Percentiles rank a stretch among this genome's conserved stretches.
phyloP scores from a whole-genome alignment of 495 filamentous ascomycete species.

The Chaetomium fimeti region DNA sequence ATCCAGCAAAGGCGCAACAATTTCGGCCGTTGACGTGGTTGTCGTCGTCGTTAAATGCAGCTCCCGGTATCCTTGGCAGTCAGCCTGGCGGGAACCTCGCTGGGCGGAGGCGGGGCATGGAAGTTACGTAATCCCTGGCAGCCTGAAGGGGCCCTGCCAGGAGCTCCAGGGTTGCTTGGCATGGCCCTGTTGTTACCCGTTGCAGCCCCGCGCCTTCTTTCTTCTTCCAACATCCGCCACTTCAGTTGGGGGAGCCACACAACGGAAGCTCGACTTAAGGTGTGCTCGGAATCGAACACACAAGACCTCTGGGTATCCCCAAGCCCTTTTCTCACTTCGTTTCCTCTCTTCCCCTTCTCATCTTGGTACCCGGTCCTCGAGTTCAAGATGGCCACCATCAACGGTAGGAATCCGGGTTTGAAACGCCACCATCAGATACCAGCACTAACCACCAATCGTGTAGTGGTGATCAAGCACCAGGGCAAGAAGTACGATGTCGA shows the following conservation, averaged over 20 bases:
- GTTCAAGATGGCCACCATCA: constrained; percentile 32
- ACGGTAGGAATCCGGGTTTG: constrained; percentile 24
- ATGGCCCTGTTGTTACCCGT: constrained; percentile 4
- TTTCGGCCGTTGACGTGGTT: constrained; percentile 8
- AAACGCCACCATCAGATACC: neutral
- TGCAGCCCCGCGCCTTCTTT: constrained; percentile 29
- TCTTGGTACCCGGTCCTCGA: neutral
- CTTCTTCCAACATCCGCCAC: constrained; percentile 26
- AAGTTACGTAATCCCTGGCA: constrained; percentile 24
- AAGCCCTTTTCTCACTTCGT: neutral
- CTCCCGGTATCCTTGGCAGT: neutral
- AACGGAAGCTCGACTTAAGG: constrained; percentile 20
- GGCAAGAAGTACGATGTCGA: constrained; percentile 94
- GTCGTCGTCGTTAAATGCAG: neutral
- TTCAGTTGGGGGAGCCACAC: constrained; percentile 9
- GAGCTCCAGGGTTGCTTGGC: constrained; percentile 8
- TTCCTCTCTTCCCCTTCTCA: neutral
- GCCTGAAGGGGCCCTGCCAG: neutral
- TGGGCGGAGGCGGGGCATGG: constrained; percentile 11
- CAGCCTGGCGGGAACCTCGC: neutral
- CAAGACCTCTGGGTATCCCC: neutral
- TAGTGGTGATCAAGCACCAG: constrained; percentile 91
- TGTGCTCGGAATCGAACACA: neutral
- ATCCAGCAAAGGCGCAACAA: constrained; percentile 9
- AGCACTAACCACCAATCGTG: constrained; percentile 18